Conservation (phyloP, 2,329 filamentous ascomycete genomes). For the Colletotrichum noveboracense region DNA sequence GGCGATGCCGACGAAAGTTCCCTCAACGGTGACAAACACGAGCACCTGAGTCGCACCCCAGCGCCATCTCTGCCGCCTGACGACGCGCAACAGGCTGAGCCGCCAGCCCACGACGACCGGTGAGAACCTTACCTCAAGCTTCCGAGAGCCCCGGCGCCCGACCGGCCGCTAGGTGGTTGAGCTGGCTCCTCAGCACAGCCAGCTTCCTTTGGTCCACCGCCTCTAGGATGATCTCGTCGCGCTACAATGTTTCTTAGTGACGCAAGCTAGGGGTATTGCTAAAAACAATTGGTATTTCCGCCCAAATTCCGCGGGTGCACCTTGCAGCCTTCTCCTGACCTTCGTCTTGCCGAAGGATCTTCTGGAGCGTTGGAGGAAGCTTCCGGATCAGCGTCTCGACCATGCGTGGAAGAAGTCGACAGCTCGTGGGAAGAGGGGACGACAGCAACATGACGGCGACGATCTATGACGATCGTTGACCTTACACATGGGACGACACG, state of each 20-base stretch:
- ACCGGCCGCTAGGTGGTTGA: background rate
- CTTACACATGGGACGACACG: constrained; percentile 8
- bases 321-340: background rate
- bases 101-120: background rate
- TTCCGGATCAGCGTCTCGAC: constrained; percentile 9
- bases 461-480: constrained; percentile 9
- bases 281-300: background rate
- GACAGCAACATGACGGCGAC: background rate
- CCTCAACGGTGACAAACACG: background rate
- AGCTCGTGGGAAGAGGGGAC: constrained; percentile 5
- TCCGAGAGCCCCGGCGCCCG: constrained; percentile 4
- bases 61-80: background rate
- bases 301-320: background rate
- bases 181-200: background rate
- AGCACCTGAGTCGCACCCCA: background rate
- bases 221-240: background rate
- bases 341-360: background rate
- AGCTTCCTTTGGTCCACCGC: background rate
- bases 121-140: background rate
- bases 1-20: background rate
- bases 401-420: background rate
- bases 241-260: background rate
- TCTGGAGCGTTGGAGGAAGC: background rate
- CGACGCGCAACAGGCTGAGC: background rate
- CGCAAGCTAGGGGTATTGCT: background rate